Evolutionary conservation across 1,284 basidiomycete species (phyloP).

Genomic region (Heterobasidion annosum): DNA sequence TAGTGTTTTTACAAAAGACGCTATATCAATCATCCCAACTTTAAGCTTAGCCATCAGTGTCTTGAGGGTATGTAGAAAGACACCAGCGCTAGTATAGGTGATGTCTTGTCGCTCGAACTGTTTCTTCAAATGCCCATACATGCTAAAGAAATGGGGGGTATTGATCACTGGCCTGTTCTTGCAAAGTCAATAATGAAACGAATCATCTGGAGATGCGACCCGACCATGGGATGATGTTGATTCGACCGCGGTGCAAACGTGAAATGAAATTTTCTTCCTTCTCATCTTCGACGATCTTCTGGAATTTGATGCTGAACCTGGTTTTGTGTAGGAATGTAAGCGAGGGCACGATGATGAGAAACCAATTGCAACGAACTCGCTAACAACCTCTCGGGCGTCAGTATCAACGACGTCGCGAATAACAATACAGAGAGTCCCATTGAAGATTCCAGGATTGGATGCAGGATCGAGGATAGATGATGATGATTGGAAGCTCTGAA

Average conservation of each 20-base stretch:
- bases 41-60: constrained; percentile 61
- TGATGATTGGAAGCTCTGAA: constrained; percentile 48
- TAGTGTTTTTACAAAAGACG: no score
- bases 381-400: constrained; percentile 45
- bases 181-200: no score
- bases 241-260: constrained; percentile 41
- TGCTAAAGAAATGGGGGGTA: constrained; percentile 43
- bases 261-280: constrained; percentile 56
- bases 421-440: constrained; percentile 50
- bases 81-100: constrained; percentile 40
- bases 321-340: constrained; percentile 11
- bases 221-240: constrained; percentile 48
- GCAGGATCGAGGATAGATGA: constrained; percentile 34
- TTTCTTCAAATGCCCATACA: constrained; percentile 38
- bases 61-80: constrained; percentile 50
- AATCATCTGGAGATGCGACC: neutral
- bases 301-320: constrained; percentile 47
- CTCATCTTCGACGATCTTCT: constrained; percentile 47
- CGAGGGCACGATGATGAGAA: neutral
- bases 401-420: constrained; percentile 57
- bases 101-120: constrained; percentile 35
- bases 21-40: constrained; percentile 27
- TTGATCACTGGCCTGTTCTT: constrained; percentile 59
- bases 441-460: constrained; percentile 49
- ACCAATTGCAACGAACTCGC: constrained; percentile 30